Percentiles rank a stretch among this genome's conserved stretches.
phyloP scores from a whole-genome alignment of 2,329 filamentous ascomycete genomes.

The Pyrenochaeta sp. region DNA sequence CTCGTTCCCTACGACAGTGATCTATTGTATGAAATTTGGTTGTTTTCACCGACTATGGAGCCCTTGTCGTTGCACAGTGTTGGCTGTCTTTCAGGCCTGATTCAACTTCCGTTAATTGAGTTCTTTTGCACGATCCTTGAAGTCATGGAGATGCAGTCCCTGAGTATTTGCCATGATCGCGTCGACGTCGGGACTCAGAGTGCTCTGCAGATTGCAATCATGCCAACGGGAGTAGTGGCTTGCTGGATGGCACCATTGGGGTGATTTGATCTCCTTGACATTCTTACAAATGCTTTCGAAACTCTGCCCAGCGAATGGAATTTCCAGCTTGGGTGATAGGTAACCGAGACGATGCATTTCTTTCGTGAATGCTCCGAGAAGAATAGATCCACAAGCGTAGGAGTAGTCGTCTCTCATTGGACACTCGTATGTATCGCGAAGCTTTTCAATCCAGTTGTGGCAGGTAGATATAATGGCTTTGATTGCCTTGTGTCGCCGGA shows the following conservation, averaged over 20 bases:
- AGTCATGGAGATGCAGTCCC: neutral
- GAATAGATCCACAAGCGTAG: slow-evolving; percentile 20
- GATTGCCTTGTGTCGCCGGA: slow-evolving; percentile 9
- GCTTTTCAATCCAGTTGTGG: slow-evolving; percentile 5
- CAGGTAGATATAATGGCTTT: slow-evolving; percentile 7
- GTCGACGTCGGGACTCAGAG: neutral
- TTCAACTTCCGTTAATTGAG: neutral
- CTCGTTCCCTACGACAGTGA: no score
- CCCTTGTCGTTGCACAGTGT: no score
- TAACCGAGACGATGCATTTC: slow-evolving; percentile 13
- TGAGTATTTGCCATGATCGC: neutral
- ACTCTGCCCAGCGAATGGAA: slow-evolving; percentile 18
- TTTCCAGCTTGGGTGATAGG: slow-evolving; percentile 11
- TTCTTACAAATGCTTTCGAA: slow-evolving; percentile 1
- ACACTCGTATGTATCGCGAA: slow-evolving; percentile 1
- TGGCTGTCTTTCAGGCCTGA: no score
- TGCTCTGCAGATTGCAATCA: neutral
- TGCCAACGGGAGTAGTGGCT: neutral
- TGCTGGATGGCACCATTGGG: neutral
- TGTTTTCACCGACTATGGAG: no score
- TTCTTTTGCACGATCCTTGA: neutral
- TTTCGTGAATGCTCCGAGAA: slow-evolving; percentile 29
- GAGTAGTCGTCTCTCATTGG: neutral
- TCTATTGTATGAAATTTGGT: no score
- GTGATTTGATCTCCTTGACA: slow-evolving; percentile 3